Conservation (phyloP, 2,329 filamentous ascomycete genomes). For the Pyrenochaeta sp. region DNA sequence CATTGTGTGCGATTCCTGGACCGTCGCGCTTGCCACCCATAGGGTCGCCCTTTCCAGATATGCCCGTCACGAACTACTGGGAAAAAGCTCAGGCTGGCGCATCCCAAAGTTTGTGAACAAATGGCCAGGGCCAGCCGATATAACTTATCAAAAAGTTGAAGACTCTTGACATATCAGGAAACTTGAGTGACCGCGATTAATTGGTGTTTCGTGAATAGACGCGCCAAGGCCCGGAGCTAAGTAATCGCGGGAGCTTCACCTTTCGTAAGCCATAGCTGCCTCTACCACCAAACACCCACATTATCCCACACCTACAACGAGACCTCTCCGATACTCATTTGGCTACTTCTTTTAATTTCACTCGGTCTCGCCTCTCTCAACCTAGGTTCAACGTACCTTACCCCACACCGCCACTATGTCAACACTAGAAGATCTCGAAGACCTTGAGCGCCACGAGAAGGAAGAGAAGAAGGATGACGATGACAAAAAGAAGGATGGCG, state of each 20-base stretch:
- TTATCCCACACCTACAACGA: conserved; percentile 22
- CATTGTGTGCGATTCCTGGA: too few relatives aligned
- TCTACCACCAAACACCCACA: conserved; percentile 34
- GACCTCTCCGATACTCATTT: conserved; percentile 6
- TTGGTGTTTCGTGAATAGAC: not conserved
- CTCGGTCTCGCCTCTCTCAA: not conserved
- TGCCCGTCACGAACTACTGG: too few relatives aligned
- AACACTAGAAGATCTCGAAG: conserved; percentile 90
- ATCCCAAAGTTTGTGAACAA: too few relatives aligned
- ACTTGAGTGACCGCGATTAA: too few relatives aligned
- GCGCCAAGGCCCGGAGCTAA: conserved; percentile 32
- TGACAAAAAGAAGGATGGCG: conserved; percentile 61
- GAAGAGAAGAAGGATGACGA: conserved; percentile 71
- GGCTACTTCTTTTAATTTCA: conserved; percentile 2
- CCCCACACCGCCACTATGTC: conserved; percentile 68
- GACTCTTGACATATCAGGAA: too few relatives aligned
- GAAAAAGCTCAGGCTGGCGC: too few relatives aligned
- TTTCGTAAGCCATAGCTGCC: conserved; percentile 48
- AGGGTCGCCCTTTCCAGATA: too few relatives aligned
- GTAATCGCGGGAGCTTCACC: conserved; percentile 33
- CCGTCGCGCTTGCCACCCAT: too few relatives aligned
- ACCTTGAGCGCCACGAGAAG: conserved; percentile 81
- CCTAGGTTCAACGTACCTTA: conserved; percentile 7
- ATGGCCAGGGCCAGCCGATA: too few relatives aligned
- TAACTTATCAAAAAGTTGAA: too few relatives aligned